These are phyloP conservation scores for Populus pruinosa DNA, from an alignment of 345 rosid genomes.

Conservation along the genomic window DNA sequence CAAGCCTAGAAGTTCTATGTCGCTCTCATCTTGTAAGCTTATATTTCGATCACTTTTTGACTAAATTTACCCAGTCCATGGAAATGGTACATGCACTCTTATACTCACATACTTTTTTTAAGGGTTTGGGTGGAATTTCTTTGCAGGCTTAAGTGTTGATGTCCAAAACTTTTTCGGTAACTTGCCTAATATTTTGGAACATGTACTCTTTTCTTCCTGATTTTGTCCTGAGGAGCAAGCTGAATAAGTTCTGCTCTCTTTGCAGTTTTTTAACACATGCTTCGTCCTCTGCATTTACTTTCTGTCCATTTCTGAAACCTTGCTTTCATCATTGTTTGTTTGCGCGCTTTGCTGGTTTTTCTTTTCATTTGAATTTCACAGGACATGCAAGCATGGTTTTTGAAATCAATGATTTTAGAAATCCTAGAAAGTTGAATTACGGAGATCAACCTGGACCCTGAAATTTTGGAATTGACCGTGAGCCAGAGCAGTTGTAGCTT, in stretches of 20 bases:
- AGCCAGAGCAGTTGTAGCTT: not conserved
- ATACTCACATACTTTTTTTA: not conserved
- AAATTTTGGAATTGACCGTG: not conserved
- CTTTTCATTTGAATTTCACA: not conserved
- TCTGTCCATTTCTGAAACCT: not conserved
- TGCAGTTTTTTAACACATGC: not conserved
- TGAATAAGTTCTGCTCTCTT: not conserved
- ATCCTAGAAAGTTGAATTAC: not conserved
- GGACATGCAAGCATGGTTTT: not conserved
- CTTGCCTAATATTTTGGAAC: not conserved
- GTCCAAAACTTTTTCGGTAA: not conserved
- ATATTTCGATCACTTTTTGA: not conserved
- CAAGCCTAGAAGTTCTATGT: slow-evolving; percentile 91
- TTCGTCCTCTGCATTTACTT: not conserved
- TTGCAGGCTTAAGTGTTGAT: not conserved
- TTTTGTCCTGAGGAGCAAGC: not conserved
- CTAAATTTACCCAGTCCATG: not conserved
- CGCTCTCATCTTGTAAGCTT: slow-evolving; percentile 84
- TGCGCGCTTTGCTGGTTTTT: not conserved
- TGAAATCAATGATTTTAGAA: not conserved
- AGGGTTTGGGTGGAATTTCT: not conserved
- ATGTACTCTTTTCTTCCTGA: not conserved
- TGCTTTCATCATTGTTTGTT: not conserved
- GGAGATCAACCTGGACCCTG: not conserved
- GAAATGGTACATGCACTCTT: not conserved